Evolutionary conservation across 306 rosid species (phyloP), one percentile per base, ranked within the genome.

Genomic region (Boehmeria nivea): DNA sequence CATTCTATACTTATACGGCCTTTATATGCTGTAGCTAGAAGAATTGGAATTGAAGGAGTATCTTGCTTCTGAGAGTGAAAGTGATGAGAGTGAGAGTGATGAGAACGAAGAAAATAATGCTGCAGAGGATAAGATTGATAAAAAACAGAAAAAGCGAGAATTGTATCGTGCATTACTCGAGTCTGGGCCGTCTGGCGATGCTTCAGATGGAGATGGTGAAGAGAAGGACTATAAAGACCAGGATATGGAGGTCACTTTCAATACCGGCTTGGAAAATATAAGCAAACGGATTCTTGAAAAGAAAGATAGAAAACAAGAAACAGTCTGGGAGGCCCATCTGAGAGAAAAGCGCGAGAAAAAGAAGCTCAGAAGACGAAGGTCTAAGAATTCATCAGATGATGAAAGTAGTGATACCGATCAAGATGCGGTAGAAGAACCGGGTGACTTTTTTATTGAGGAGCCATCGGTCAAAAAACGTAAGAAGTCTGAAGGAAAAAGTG

Each of bases 201-300:
- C 72, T 54, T 80, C 86, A 51, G 93, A 82, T 53, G 85, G 64
- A 63, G 94, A 82, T 26, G 79, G 59, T 10, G 85, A 67, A 59
- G 70, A 53, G 8, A 28, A 31, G 15, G 59, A 52, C 12, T 37
- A 74, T 26, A 77, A 57, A 53, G 78, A 28, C 50, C 82, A 78
- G 75, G 86, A 91, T 65, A 85, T 91, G 99, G 96, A 87, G 81
- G 83, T 91, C 51, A 91, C 96, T 47, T 91, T 91, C 72, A 91
- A 87, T 65, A 70, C 96, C 34, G 94, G 82, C 61, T 75, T 91
- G 71, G 89, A 91, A 72, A 93, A 91, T 72, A 61, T 87, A 61
- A 87, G 95, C 69, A 91, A 82, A 75, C 89, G 72, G 61, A 80
- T 84, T 46, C 66, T 81, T 51, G 89, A 84, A 79, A 82, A 84